Base-by-base conservation (phyloP, 2,329 filamentous ascomycete species). In the Colletotrichum sp. region DNA sequence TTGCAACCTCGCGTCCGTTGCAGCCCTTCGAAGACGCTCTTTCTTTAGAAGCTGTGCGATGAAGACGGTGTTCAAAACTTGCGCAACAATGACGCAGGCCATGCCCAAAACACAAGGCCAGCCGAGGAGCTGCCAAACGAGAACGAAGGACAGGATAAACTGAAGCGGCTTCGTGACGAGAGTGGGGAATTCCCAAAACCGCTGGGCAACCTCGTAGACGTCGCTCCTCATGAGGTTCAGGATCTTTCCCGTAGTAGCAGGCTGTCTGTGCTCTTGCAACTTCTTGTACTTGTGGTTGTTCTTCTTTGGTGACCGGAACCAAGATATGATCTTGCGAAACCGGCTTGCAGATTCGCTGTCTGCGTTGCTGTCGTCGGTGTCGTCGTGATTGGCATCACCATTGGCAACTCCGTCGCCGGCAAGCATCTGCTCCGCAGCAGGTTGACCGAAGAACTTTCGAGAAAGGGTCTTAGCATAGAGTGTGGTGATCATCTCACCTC, bases 231-330 rank as follows among this genome's bases (percentile, higher is more conserved):
- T 94, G 3, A 98, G 85, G 80, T 98, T 98, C 77, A 98, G 90
- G 68, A 98, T 97, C 82, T 98, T 98, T 9, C 96, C 96, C 85
- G 96, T 96, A 0, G 95, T 95, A 0, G 96, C 95, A 3, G 94
- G 91, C 71, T 90, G 87, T 90, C 89, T 30, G 36, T 64, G 75
- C 76, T 71, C 83, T 83, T 61, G 69, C 73, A 79, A 11, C 74
- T 72, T 49, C 78, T 72, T 25, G 80, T 81, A 12, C 78, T 79
- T 22, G 77, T 61, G n/a, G n/a, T 39, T 27, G 22, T 34, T 39
- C 36, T 36, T 68, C 22, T 49, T 59, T 15, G 27, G 64, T 2
- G 57, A 36, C n/a, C 34, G 70, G 5, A 76, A 49, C 73, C 73
- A 76, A 19, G 76, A 75, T 3, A 80, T 36, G 3, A 71, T 1